Conservation (phyloP, 1,139 yeast species). For the Keqinozyma sinolaborantium region DNA sequence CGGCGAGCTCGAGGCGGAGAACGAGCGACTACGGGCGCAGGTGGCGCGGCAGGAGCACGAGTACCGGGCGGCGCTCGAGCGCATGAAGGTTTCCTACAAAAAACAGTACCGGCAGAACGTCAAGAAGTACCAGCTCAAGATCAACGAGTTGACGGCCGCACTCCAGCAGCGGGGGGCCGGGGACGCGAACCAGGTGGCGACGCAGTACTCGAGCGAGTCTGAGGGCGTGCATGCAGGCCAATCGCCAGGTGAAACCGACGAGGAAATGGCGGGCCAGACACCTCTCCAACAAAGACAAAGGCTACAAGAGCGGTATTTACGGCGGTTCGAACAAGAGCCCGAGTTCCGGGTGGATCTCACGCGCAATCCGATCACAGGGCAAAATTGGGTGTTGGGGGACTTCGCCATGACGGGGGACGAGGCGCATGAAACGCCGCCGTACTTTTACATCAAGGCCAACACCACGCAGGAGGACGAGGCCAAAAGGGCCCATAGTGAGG, state of each 20-base stretch:
- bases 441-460: conserved; percentile 12
- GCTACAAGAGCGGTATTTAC: conserved; percentile 21
- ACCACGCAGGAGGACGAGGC: conserved; percentile 17
- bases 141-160: conserved; percentile 6
- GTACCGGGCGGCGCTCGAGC: conserved; percentile 4
- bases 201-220: conserved; percentile 12
- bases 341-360: conserved; percentile 21
- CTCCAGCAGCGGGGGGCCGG: conserved; percentile 1
- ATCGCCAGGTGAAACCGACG: conserved; percentile 1
- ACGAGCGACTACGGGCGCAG: conserved; percentile 5
- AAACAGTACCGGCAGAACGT: conserved; percentile 11
- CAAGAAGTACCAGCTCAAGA: conserved; percentile 9
- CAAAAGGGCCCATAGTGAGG: conserved; percentile 7
- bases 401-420: conserved; percentile 23
- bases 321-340: conserved; percentile 16
- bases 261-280: conserved; percentile 5
- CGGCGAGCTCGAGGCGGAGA: conserved; percentile 4
- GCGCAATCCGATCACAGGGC: conserved; percentile 23
- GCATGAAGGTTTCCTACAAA: conserved; percentile 11
- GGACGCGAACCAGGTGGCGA: conserved; percentile 6
- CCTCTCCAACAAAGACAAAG: conserved; percentile 30
- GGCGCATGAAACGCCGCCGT: conserved; percentile 16
- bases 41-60: conserved; percentile 5
- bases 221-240: conserved; percentile 2
- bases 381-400: conserved; percentile 43